Conservation (phyloP, 192 early-diverging fungal species). For the Coemansia sp. region DNA sequence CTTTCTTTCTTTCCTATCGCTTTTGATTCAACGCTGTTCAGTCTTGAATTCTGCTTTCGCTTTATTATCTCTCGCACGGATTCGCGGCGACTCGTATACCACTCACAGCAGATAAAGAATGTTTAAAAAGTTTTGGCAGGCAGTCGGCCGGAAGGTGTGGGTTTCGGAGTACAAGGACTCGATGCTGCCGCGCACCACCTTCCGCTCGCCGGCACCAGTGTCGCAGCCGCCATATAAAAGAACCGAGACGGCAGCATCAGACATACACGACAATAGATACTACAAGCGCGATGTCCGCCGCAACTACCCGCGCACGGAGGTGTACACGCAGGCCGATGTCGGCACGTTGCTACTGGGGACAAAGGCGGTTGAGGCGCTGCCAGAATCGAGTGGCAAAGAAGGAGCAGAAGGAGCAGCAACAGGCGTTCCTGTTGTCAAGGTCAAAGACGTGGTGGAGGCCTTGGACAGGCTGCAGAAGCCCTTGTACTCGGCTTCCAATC, state of each 20-base stretch:
- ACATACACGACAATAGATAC: slow-evolving; percentile 84
- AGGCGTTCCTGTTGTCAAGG: slow-evolving; percentile 24
- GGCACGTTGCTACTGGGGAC: slow-evolving; percentile 58
- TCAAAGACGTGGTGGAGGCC: slow-evolving; percentile 53
- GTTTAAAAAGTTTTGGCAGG: slow-evolving; percentile 53
- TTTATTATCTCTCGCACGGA: too few species aligned
- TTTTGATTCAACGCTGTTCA: too few species aligned
- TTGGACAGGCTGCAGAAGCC: slow-evolving; percentile 54
- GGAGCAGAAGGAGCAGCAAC: slow-evolving; percentile 6
- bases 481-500: slow-evolving; percentile 53
- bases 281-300: slow-evolving; percentile 88
- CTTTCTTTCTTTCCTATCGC: too few species aligned
- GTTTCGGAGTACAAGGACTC: slow-evolving; percentile 61
- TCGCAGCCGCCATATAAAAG: slow-evolving; percentile 58
- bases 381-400: slow-evolving; percentile 12
- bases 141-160: slow-evolving; percentile 49
- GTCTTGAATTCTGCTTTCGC: too few species aligned
- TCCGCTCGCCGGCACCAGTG: slow-evolving; percentile 67
- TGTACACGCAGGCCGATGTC: slow-evolving; percentile 79
- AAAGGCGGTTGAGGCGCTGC: slow-evolving; percentile 11
- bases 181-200: slow-evolving; percentile 65
- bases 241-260: slow-evolving; percentile 60
- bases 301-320: slow-evolving; percentile 83
- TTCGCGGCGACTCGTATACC: too few species aligned
- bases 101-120: slow-evolving; percentile 9